These are phyloP conservation scores for Epichloe gansuensis DNA, from an alignment of 2,329 filamentous ascomycete genomes.

Conservation along the genomic window DNA sequence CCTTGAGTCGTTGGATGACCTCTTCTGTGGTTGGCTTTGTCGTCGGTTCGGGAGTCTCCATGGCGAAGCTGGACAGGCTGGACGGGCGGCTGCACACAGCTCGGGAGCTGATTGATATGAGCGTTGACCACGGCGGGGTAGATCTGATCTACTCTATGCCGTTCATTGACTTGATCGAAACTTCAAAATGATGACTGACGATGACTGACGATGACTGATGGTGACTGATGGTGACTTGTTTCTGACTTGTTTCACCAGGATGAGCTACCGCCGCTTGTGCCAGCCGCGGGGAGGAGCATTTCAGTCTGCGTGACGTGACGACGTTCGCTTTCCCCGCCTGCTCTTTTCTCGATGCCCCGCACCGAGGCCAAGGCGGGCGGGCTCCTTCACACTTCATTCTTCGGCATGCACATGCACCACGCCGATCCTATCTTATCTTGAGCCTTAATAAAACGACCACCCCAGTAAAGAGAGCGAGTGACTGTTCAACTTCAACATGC, in stretches of 20 bases:
- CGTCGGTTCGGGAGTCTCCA: constrained; percentile 1
- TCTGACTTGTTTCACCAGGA: background rate
- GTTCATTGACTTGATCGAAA: no score
- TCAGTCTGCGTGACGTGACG: background rate
- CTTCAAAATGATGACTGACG: no score
- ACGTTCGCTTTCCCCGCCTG: no score
- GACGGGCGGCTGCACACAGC: background rate
- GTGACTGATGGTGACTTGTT: no score
- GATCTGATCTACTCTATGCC: no score
- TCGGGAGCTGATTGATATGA: no score
- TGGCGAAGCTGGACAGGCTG: background rate
- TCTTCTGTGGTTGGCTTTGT: constrained; percentile 24
- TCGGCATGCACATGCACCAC: background rate
- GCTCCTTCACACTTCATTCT: no score
- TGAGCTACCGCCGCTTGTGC: background rate
- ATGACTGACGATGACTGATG: no score
- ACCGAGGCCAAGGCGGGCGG: background rate
- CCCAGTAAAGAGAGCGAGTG: background rate
- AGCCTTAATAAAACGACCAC: background rate
- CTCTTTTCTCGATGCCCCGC: background rate
- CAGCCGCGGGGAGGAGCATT: background rate
- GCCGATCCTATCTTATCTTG: background rate
- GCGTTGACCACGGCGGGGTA: no score
- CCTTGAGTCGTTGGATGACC: constrained; percentile 32
- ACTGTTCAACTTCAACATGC: background rate